phyloP scores from a whole-genome alignment of 306 rosid species.

The Begonia fuchsioides region DNA sequence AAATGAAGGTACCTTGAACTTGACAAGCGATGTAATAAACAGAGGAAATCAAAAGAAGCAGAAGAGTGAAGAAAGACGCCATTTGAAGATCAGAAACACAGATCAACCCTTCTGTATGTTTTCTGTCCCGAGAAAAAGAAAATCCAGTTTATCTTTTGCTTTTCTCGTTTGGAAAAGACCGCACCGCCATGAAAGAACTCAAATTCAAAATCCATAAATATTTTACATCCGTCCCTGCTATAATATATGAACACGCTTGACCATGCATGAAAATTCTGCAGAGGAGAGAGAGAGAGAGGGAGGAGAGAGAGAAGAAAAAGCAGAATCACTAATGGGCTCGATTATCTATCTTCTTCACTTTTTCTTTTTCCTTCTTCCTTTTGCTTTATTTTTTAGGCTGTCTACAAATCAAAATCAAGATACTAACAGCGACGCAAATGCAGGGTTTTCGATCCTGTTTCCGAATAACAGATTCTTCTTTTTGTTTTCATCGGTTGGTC shows the following conservation, averaged over 20 bases:
- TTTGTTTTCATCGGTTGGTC: too few species aligned
- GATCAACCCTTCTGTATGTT: constrained; percentile 4
- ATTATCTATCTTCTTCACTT: too few species aligned
- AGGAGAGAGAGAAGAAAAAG: too few species aligned
- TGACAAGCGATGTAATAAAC: constrained; percentile 41
- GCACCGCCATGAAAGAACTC: constrained; percentile 3
- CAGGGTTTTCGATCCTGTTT: too few species aligned
- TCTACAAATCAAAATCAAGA: too few species aligned
- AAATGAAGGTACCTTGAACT: constrained; percentile 54
- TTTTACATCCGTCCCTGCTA: background rate
- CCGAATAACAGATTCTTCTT: too few species aligned
- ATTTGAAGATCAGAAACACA: constrained; percentile 27
- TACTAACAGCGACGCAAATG: too few species aligned
- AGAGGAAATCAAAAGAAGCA: constrained; percentile 22
- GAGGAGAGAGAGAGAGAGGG: background rate
- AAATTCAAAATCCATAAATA: background rate
- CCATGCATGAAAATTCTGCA: background rate
- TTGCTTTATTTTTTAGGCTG: too few species aligned
- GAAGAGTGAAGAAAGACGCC: constrained; percentile 30
- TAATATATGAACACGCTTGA: background rate
- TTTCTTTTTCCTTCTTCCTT: too few species aligned
- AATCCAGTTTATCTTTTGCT: constrained; percentile 8
- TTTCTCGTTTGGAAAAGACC: constrained; percentile 6
- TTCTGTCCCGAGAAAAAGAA: constrained; percentile 7
- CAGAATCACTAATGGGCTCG: too few species aligned